Base-by-base conservation (phyloP, 2,329 filamentous ascomycete species). In the Passalora sequoiae region DNA sequence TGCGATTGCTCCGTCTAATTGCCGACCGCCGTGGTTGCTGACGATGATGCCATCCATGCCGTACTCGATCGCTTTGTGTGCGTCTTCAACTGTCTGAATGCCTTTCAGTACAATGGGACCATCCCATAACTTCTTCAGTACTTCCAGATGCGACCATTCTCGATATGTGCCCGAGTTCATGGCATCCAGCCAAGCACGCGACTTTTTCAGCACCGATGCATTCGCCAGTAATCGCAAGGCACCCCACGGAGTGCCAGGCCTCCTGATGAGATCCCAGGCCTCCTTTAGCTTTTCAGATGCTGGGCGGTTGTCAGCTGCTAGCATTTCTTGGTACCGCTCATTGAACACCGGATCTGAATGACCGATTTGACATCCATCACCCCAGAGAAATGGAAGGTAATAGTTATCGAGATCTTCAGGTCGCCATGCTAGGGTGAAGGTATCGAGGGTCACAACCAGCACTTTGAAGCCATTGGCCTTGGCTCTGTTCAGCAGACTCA, bases 371-470 rank as follows among this genome's bases (percentile, higher is more conserved):
- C 53, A 44, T 78, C 76, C 1, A 69, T 74, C n/a, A 76, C 78
- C 13, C 76, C 60, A 2, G 1, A 51, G 36, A 29, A 55, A 55
- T 1, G 52, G 52, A 1, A 55, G 16, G 22, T 57, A 57, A 3
- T 47, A 54, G 15, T 48, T 40, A 21, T 60, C 53, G 9, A 60
- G 43, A 38, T 60, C 57, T 32, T 45, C 41, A 10, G 83, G 83
- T 25, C 84, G 71, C 83, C 83, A 89, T 1, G 75, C 76, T 24
- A 88, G 69, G 9, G 74, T 73, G 64, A 78, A 85, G 0, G 83
- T 87, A 61, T 89, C 84, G 0, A 87, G 69, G 0, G 85, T 89
- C 1, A 89, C 80, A 5, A 88, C 76, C 0, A 88, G 69, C 1
- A 80, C 81, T 24, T 71, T 73, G 64, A 74, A 88, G 1, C 83